phyloP scores from a whole-genome alignment of 2,329 filamentous ascomycete genomes.

The Xylariaceae sp. region DNA sequence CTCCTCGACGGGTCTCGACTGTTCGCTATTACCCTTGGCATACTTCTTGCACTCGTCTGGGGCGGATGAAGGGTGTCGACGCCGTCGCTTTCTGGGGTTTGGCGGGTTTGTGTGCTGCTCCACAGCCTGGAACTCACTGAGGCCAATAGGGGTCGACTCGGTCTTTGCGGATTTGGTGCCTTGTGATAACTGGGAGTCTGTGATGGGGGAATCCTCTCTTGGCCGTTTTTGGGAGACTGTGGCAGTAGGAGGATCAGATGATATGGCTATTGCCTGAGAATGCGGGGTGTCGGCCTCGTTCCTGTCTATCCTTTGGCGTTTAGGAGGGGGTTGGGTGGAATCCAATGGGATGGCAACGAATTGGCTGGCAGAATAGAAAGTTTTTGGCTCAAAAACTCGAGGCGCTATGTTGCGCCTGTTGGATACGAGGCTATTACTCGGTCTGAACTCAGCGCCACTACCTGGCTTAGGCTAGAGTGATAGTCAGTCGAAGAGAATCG shows the following conservation, averaged over 20 bases:
- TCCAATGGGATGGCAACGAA: slow-evolving; percentile 2
- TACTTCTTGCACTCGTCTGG: neutral
- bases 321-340: slow-evolving; percentile 14
- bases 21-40: too few species aligned
- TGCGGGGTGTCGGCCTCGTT: slow-evolving; percentile 3
- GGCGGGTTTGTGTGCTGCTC: slow-evolving; percentile 1
- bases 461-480: slow-evolving; percentile 9
- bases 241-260: neutral
- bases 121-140: slow-evolving; percentile 10
- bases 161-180: too few species aligned
- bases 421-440: slow-evolving; percentile 21
- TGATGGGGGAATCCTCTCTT: slow-evolving; percentile 13
- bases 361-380: slow-evolving; percentile 5
- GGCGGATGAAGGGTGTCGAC: neutral
- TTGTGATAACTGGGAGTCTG: slow-evolving; percentile 16
- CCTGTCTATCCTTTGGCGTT: slow-evolving; percentile 20
- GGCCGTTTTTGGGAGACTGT: slow-evolving; percentile 18
- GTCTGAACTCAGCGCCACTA: slow-evolving; percentile 12
- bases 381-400: neutral
- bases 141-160: too few species aligned
- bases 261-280: slow-evolving; percentile 13
- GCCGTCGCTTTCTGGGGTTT: slow-evolving; percentile 1
- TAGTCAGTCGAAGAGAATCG: neutral
- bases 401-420: slow-evolving; percentile 10
- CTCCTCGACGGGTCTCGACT: neutral